phyloP scores from a whole-genome alignment of 306 rosid genomes.

The Cucurbita pepo region DNA sequence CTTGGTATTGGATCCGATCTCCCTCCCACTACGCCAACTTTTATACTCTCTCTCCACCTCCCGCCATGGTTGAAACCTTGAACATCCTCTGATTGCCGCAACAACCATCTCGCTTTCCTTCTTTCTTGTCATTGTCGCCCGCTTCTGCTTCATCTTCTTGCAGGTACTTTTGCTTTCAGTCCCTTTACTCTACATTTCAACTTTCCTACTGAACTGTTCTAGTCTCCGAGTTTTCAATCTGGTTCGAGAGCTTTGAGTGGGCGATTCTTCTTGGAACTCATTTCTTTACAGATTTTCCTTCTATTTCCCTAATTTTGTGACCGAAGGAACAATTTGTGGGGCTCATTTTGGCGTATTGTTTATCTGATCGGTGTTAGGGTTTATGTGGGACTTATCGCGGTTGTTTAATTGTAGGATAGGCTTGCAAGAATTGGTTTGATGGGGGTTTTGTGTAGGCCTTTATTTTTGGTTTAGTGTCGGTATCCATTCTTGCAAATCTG shows the following conservation, averaged over 20 bases:
- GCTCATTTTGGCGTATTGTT: not conserved
- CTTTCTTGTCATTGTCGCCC: not conserved
- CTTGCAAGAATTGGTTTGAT: not conserved
- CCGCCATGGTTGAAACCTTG: not conserved
- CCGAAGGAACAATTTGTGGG: not conserved
- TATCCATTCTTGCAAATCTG: not conserved
- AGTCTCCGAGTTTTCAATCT: not conserved
- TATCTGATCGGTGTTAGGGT: not conserved
- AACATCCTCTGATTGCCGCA: not conserved
- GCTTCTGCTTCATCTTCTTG: not conserved
- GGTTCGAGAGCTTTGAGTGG: not conserved
- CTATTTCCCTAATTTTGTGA: not conserved
- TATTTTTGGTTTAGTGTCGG: not conserved
- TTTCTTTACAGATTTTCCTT: not conserved
- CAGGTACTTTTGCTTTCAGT: not conserved
- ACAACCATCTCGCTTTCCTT: not conserved
- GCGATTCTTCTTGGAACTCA: not conserved
- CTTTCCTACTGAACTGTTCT: not conserved
- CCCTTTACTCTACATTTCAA: not conserved
- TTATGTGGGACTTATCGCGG: not conserved
- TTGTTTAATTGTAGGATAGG: not conserved
- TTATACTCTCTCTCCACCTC: not conserved
- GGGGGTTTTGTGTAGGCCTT: not conserved
- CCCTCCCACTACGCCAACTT: not conserved
- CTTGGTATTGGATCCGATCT: conserved; percentile 10